Base-by-base conservation (phyloP, 495 filamentous ascomycete species). In the Hypoxylon fuscum region DNA sequence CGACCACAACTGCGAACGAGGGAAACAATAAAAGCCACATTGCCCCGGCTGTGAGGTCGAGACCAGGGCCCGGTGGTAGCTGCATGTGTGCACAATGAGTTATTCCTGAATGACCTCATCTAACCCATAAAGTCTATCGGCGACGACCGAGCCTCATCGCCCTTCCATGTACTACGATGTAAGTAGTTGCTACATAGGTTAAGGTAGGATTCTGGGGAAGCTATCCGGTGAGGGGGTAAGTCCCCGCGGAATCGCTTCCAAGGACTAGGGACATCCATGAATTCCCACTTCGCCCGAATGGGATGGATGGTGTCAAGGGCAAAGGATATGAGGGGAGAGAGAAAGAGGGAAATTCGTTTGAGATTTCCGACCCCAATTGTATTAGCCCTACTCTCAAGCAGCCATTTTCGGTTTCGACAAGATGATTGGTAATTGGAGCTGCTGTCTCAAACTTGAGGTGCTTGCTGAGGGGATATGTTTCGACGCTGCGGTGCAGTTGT, bases 21-120 rank as follows among this genome's bases (percentile, higher is more conserved):
- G 25, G 22, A 22, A 35, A 18, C 40, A 22, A 41, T n/a, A 41
- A 35, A 48, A 52, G 40, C 35, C 45, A 40, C 20, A 37, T 63
- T 62, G 68, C 68, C 68, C 68, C 47, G 66, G 68, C 69, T 71
- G 56, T 52, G 47, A 47, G 56, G 63, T 57, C 63, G 15, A 14
- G 25, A 42, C 27, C 20, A 29, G 42, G 51, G 51, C 46, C 44
- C 27, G 44, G 38, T 55, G 45, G 12, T 32, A 63, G 40, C 53
- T 23, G 51, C 52, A 56, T 14, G 32, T 37, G 15, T 11, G 27
- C 37, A 51, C 21, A 45, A n/a, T n/a, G 47, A 52, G 47, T 25
- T 35, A 15, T 22, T n/a, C 41, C 14, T 45, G 20, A 58, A 50
- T 46, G 53, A 53, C 47, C n/a, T n/a, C n/a, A 53, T 41, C 31